Evolutionary conservation across 805 yeast species (phyloP).

Genomic region (Kodamaea kakaduensis): DNA sequence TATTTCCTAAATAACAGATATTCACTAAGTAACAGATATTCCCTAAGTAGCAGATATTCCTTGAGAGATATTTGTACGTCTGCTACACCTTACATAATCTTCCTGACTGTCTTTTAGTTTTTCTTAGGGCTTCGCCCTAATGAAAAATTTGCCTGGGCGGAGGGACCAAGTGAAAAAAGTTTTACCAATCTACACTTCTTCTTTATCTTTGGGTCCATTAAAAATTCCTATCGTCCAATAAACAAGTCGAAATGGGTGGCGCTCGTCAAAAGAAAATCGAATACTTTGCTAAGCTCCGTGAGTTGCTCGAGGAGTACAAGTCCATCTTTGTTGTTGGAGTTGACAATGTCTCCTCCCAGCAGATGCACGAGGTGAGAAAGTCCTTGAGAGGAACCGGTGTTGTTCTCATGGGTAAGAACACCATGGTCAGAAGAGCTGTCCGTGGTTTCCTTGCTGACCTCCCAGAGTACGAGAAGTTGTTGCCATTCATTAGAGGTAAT

Average conservation of each 20-base stretch:
- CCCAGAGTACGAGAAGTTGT: constrained; percentile 92
- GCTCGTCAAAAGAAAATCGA: constrained; percentile 94
- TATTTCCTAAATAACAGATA: no score
- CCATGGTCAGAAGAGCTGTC: constrained; percentile 99
- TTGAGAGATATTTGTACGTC: no score
- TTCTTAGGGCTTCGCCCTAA: constrained; percentile 5
- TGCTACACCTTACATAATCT: no score
- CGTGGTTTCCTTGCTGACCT: constrained; percentile 90
- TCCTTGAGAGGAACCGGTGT: constrained; percentile 92
- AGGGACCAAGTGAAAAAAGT: constrained; percentile 2
- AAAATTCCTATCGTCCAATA: constrained; percentile 80
- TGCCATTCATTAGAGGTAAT: constrained; percentile 96
- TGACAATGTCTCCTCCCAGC: constrained; percentile 99
- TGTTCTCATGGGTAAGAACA: constrained; percentile 99
- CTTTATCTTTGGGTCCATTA: constrained; percentile 51
- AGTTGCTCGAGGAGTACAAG: constrained; percentile 93
- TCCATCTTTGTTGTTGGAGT: constrained; percentile 99
- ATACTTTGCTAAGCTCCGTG: constrained; percentile 94
- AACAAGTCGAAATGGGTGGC: constrained; percentile 99
- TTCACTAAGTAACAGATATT: no score
- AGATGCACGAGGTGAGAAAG: constrained; percentile 99
- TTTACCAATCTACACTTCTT: constrained; percentile 4
- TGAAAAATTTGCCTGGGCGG: neutral
- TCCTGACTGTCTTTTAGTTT: no score
- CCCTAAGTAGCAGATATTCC: no score